Base-by-base conservation (phyloP, 257 asterid species). In the Solanum bulbocastanum region DNA sequence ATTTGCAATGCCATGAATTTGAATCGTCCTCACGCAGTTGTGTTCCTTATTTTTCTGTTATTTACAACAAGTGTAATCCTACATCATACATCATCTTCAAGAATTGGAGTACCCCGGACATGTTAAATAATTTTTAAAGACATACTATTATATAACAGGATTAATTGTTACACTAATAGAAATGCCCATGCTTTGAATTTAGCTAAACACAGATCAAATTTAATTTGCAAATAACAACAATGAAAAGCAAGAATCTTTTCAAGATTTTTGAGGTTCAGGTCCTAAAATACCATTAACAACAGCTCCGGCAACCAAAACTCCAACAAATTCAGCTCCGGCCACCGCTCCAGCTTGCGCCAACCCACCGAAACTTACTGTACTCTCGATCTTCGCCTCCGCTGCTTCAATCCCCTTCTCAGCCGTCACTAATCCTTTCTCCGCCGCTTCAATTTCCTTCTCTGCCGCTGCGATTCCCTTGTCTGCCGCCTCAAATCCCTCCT, bases 401-500 rank as follows among this genome's bases (percentile, higher is more conserved):
- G 90, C 79, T 87, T 84, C 92, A 6, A 91, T 65, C 14, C 89
- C 95, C 76, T 92, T 90, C 92, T 93, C 96, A 22, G 96, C 96
- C 75, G 92, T 85, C 87, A 33, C 94, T 2, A 94, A 37, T 23
- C 94, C 95, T 89, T 89, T 92, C 92, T 93, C 96, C 10, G 94
- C 95, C 27, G 92, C 91, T 81, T 76, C 93, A 3, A 95, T 49
- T 39, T 94, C 98, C 73, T 90, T 93, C 90, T 91, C 97, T 9
- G 95, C 95, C 22, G 91, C 95, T 88, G 14, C 90, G 4, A 94
- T 86, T 32, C 97, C 97, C 88, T 92, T 92, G 44, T 95, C 98
- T 71, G 94, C 98, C 1, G 96, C 95, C 88, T 95, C 96, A 90
- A 96, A 91, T 9, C 98, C 98, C 90, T 96, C 98, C 90, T 92